Conservation (phyloP, 306 rosid genomes). For the Prunus davidiana region DNA sequence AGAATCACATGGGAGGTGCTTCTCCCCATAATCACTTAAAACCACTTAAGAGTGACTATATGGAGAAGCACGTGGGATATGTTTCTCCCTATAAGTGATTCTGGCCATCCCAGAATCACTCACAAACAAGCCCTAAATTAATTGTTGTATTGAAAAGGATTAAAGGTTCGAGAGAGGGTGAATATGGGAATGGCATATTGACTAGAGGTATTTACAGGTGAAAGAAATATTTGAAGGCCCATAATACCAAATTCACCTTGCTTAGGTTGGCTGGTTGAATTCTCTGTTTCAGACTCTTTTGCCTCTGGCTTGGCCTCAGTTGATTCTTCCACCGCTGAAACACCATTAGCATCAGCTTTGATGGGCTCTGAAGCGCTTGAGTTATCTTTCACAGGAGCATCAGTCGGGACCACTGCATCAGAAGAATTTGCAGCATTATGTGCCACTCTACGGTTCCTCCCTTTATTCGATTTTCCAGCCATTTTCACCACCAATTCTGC, state of each 20-base stretch:
- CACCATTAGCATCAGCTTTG: slow-evolving; percentile 41
- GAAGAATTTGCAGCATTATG: slow-evolving; percentile 31
- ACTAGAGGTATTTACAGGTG: slow-evolving; percentile 6
- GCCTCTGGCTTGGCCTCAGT: slow-evolving; percentile 27
- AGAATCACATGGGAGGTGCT: no score
- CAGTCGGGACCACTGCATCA: slow-evolving; percentile 34
- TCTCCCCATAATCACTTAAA: no score
- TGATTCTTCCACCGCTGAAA: slow-evolving; percentile 35
- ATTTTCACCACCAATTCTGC: slow-evolving; percentile 42
- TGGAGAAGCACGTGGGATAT: no score
- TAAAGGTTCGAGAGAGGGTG: neutral
- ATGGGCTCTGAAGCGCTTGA: slow-evolving; percentile 24
- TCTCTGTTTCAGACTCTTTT: slow-evolving; percentile 45
- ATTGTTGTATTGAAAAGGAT: neutral
- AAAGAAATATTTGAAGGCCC: neutral
- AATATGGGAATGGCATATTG: neutral
- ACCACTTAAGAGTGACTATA: no score
- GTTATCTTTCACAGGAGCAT: slow-evolving; percentile 35
- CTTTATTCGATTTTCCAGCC: slow-evolving; percentile 90
- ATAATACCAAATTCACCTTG: slow-evolving; percentile 58
- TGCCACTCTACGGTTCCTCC: slow-evolving; percentile 56
- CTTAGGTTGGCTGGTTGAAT: slow-evolving; percentile 40
- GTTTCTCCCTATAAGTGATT: no score
- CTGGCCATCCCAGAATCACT: no score
- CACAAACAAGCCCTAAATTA: no score